These are phyloP conservation scores for Lactifluus echinatus DNA, from an alignment of 768 basidiomycete genomes.

Conservation along the genomic window DNA sequence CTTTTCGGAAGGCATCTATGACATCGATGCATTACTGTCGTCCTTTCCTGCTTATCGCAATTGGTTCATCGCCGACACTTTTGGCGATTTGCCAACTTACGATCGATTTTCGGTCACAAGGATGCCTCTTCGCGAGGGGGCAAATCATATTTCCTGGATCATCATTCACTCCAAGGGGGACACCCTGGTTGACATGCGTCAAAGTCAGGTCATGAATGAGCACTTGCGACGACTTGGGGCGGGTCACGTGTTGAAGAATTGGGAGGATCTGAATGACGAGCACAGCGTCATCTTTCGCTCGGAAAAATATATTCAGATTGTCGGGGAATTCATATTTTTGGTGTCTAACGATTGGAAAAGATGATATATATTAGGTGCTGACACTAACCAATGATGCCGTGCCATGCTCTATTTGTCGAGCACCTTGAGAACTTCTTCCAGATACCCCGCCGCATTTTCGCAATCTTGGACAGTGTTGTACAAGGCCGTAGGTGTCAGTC, in stretches of 20 bases:
- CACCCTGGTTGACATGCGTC: slow-evolving; percentile 51
- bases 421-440: slow-evolving; percentile 51
- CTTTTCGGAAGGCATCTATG: slow-evolving; percentile 72
- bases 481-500: slow-evolving; percentile 77
- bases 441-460: slow-evolving; percentile 50
- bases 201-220: slow-evolving; percentile 51
- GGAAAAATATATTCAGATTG: slow-evolving; percentile 37
- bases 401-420: slow-evolving; percentile 12
- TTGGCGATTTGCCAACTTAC: slow-evolving; percentile 47
- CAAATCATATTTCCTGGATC: slow-evolving; percentile 47
- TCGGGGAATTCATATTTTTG: slow-evolving; percentile 34
- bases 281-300: slow-evolving; percentile 47
- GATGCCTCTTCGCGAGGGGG: slow-evolving; percentile 31
- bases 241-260: slow-evolving; percentile 27
- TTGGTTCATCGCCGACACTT: slow-evolving; percentile 62
- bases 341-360: neutral
- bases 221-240: slow-evolving; percentile 37
- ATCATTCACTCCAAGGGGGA: slow-evolving; percentile 71
- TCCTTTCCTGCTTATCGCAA: slow-evolving; percentile 58
- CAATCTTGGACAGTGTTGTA: slow-evolving; percentile 83
- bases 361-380: neutral
- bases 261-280: slow-evolving; percentile 36
- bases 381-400: neutral
- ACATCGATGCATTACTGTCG: slow-evolving; percentile 54
- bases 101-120: slow-evolving; percentile 36